Percentiles rank a stretch among this genome's conserved stretches.
phyloP scores from a whole-genome alignment of 345 rosid species.

The Citrus trifoliata region DNA sequence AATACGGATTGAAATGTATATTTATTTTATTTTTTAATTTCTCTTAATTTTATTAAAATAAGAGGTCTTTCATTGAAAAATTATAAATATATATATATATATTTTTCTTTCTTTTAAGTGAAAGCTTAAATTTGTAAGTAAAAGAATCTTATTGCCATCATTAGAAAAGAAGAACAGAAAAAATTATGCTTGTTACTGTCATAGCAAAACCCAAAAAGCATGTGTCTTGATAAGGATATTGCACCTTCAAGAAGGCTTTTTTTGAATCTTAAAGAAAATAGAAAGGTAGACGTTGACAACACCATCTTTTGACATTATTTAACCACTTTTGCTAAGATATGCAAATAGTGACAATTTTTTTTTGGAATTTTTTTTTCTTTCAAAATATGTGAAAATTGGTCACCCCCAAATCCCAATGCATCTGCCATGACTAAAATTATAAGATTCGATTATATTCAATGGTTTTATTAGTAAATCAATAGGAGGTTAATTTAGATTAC shows the following conservation, averaged over 20 bases:
- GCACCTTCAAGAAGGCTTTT: slow-evolving; percentile 14
- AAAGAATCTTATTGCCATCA: background rate
- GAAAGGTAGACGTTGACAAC: slow-evolving; percentile 9
- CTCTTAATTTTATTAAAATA: no score
- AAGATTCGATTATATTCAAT: no score
- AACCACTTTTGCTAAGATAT: background rate
- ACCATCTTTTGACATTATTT: slow-evolving; percentile 9
- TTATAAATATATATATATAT: no score
- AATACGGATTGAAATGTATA: no score
- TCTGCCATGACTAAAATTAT: no score
- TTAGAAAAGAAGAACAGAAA: slow-evolving; percentile 9
- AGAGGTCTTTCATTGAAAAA: no score
- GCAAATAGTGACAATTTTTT: background rate
- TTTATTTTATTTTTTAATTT: no score
- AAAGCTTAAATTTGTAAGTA: no score
- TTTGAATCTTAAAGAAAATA: background rate
- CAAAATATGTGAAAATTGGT: background rate
- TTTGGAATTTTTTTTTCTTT: background rate
- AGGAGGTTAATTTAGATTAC: no score
- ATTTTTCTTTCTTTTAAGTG: no score
- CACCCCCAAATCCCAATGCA: background rate
- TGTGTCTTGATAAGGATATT: slow-evolving; percentile 19
- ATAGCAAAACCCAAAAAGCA: slow-evolving; percentile 13
- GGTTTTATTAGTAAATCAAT: no score
- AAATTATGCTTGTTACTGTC: slow-evolving; percentile 17